These are phyloP conservation scores for Dothistroma pini DNA, from an alignment of 2,329 filamentous ascomycete genomes.

Conservation along the genomic window DNA sequence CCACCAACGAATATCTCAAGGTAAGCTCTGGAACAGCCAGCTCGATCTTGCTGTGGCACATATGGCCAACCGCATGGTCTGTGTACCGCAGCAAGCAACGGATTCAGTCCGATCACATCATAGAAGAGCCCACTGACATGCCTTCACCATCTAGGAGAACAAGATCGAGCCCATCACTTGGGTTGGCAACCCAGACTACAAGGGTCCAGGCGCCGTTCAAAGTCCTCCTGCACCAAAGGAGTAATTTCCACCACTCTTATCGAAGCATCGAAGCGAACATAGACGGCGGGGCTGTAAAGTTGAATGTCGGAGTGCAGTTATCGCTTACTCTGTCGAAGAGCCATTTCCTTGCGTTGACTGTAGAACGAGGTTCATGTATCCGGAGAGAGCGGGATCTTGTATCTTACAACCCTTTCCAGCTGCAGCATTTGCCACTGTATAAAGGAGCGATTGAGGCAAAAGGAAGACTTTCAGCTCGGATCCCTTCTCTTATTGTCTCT, in stretches of 20 bases:
- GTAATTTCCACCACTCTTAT: slow-evolving; percentile 10
- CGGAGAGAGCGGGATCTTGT: slow-evolving; percentile 10
- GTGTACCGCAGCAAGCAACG: not conserved
- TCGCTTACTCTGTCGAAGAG: slow-evolving; percentile 13
- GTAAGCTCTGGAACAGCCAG: slow-evolving; percentile 51
- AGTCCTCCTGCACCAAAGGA: slow-evolving; percentile 38
- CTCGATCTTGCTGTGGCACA: not conserved
- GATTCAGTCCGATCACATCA: not conserved
- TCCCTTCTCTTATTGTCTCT: not conserved
- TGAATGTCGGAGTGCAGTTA: slow-evolving; percentile 15
- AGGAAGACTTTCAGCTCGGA: not conserved
- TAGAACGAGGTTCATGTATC: slow-evolving; percentile 18
- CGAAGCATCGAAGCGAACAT: slow-evolving; percentile 7
- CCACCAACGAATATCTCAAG: slow-evolving; percentile 88
- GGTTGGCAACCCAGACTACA: slow-evolving; percentile 74
- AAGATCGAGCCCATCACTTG: slow-evolving; percentile 83
- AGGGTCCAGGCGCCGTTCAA: slow-evolving; percentile 71
- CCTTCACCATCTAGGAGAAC: slow-evolving; percentile 59
- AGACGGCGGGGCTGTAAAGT: slow-evolving; percentile 19
- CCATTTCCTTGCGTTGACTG: slow-evolving; percentile 24
- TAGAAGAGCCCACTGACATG: slow-evolving; percentile 8
- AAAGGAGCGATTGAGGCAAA: slow-evolving; percentile 21
- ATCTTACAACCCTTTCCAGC: slow-evolving; percentile 14
- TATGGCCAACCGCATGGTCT: not conserved
- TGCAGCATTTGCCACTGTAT: slow-evolving; percentile 21